Conservation (phyloP, 2,329 filamentous ascomycete species). For the Xylariaceae sp. region DNA sequence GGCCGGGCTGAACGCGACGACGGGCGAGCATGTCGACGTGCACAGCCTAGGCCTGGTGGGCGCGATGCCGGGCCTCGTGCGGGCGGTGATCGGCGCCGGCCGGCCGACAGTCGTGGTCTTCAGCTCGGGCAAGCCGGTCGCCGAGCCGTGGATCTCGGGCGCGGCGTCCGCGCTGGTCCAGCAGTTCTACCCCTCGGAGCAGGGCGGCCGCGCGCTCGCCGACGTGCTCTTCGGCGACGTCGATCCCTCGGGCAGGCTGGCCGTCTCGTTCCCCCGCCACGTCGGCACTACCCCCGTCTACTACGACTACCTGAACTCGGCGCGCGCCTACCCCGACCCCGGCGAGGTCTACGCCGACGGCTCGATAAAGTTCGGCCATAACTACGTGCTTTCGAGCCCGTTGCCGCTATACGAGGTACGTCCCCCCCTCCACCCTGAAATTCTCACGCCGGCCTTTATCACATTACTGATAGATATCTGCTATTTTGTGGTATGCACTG, state of each 20-base stretch:
- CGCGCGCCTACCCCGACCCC: conserved; percentile 54
- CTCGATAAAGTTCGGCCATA: conserved; percentile 64
- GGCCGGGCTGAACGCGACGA: conserved; percentile 72
- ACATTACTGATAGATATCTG: neutral
- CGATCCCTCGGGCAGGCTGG: conserved; percentile 68
- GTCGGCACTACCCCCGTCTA: conserved; percentile 69
- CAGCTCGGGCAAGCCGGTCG: conserved; percentile 71
- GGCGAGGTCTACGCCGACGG: conserved; percentile 60
- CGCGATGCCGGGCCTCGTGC: conserved; percentile 67
- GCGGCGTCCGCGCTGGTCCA: conserved; percentile 68
- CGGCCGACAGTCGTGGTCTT: conserved; percentile 70
- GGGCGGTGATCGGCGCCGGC: conserved; percentile 67
- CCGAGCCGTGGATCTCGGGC: conserved; percentile 71
- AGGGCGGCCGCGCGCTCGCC: conserved; percentile 68
- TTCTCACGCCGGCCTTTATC: neutral
- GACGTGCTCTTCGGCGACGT: conserved; percentile 67
- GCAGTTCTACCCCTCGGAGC: conserved; percentile 74
- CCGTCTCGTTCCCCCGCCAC: conserved; percentile 68
- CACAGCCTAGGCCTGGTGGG: conserved; percentile 67
- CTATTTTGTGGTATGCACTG: neutral
- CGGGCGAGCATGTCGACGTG: conserved; percentile 73
- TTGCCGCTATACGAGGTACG: conserved; percentile 56
- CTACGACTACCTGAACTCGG: conserved; percentile 74
- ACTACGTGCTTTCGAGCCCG: conserved; percentile 65
- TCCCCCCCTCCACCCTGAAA: neutral